Evolutionary conservation across 2,329 filamentous ascomycete species (phyloP), one percentile per base, ranked within the genome.

Genomic region (Ilyonectria destructans): DNA sequence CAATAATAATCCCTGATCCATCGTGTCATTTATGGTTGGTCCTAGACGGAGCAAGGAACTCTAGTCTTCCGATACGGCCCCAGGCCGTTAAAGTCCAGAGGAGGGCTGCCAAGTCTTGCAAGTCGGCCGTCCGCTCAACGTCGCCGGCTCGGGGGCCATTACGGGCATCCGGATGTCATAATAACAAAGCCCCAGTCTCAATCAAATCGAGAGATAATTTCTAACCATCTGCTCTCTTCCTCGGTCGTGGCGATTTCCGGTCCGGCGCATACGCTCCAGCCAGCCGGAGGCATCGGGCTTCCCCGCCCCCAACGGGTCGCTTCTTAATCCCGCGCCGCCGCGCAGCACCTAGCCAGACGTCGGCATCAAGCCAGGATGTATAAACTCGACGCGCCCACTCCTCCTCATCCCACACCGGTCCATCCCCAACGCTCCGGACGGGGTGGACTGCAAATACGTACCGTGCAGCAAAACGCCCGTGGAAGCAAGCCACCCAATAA

Each of bases 231-330:
- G 23, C 58, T 57, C 37, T 52, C 45, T 54, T 37, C 40, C 21
- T 62, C 43, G 59, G 59, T 45, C 56, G 48, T 49, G 31, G 9
- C 67, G 63, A 58, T 55, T n/a, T 52, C 65, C 65, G 65, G 67
- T 46, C 66, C 71, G 70, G 70, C 63, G 72, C 52, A 54, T 43
- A 46, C 26, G 48, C 33, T 43, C 17, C 49, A 46, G 56, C 64
- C 58, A 72, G 56, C 67, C 67, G 65, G 68, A 67, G 70, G 48
- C 48, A 43, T 71, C 73, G 70, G 65, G 51, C 58, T 66, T 67
- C 60, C 64, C 73, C 73, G 69, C 65, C 51, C 52, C 37, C 43
- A 55, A 62, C 49, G 49, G 29, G n/a, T 19, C n/a, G 17, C 26
- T 26, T 52, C 10, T 52, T 52, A 31, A 8, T 52, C 26, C 49